Conservation (phyloP, 495 filamentous ascomycete species). For the Venustampulla echinocandica region DNA sequence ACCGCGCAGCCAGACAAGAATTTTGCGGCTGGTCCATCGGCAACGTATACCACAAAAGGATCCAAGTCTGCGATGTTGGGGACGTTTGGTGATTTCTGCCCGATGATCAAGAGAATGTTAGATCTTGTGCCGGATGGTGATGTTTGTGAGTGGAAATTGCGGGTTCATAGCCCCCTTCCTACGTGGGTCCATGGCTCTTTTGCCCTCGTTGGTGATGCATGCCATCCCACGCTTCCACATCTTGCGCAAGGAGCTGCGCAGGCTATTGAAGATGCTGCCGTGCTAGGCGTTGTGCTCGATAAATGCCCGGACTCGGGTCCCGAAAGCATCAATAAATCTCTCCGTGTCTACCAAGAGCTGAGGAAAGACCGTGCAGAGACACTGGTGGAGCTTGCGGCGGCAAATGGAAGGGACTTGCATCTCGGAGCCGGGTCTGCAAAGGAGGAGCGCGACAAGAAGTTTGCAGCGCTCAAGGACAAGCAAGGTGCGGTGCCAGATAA, state of each 20-base stretch:
- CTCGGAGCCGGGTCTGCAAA: slow-evolving; percentile 67
- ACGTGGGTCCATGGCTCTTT: slow-evolving; percentile 60
- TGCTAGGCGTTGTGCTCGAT: slow-evolving; percentile 57
- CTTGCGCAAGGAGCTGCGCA: slow-evolving; percentile 68
- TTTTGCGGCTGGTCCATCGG: slow-evolving; percentile 62
- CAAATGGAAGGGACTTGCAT: slow-evolving; percentile 58
- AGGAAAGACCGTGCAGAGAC: slow-evolving; percentile 61
- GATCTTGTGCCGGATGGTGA: slow-evolving; percentile 72
- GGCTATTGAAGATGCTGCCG: slow-evolving; percentile 72
- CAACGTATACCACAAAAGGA: slow-evolving; percentile 68
- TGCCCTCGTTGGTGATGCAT: slow-evolving; percentile 72
- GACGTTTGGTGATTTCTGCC: slow-evolving; percentile 63
- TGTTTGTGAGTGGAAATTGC: slow-evolving; percentile 74
- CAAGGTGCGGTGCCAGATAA: slow-evolving; percentile 55
- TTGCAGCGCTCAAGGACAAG: slow-evolving; percentile 51
- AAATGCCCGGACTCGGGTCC: slow-evolving; percentile 43
- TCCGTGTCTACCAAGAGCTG: slow-evolving; percentile 63
- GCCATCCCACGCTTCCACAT: slow-evolving; percentile 72
- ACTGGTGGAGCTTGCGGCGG: slow-evolving; percentile 63
- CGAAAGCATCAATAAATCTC: slow-evolving; percentile 51
- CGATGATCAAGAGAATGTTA: slow-evolving; percentile 62
- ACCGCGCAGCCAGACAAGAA: slow-evolving; percentile 66
- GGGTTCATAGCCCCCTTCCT: slow-evolving; percentile 57
- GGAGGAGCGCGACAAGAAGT: slow-evolving; percentile 65
- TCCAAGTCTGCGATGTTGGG: slow-evolving; percentile 59